Conservation (phyloP, 192 early-diverging fungal genomes). For the Coemansia sp. region DNA sequence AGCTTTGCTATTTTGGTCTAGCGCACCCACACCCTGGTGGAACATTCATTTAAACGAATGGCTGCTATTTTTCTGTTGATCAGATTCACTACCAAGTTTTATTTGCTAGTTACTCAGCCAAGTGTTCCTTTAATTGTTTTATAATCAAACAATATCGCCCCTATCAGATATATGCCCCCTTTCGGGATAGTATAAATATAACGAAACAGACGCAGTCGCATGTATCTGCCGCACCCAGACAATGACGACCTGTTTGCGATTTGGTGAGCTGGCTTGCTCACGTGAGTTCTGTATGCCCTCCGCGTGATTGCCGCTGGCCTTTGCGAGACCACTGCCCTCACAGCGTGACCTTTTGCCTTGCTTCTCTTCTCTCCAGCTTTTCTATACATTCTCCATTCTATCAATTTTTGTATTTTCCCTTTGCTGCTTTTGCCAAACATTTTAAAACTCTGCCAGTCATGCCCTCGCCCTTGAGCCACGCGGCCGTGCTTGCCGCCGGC, state of each 20-base stretch:
- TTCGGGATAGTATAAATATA: too few species aligned
- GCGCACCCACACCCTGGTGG: not conserved
- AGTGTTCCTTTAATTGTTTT: too few species aligned
- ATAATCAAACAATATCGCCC: too few species aligned
- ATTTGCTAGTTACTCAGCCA: too few species aligned
- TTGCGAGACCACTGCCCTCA: not conserved
- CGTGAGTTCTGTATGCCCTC: too few species aligned
- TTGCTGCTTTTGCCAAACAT: constrained; percentile 2
- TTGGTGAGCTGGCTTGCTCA: constrained; percentile 4
- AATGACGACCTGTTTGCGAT: constrained; percentile 18
- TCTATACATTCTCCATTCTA: not conserved
- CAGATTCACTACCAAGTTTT: too few species aligned
- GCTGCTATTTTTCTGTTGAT: not conserved
- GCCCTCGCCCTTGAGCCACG: constrained; percentile 35
- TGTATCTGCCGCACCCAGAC: constrained; percentile 27
- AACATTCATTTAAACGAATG: too few species aligned
- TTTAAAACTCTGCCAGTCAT: constrained; percentile 6
- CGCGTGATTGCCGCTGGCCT: not conserved
- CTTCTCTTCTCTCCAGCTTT: constrained; percentile 12
- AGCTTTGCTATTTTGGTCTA: constrained; percentile 70
- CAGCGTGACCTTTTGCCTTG: not conserved
- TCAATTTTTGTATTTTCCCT: constrained; percentile 2
- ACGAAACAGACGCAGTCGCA: constrained; percentile 34
- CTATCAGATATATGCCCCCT: too few species aligned
- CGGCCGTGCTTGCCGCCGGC: constrained; percentile 60